A percentile compares a stretch with the other conserved stretches of the same genome.
These are phyloP conservation scores for Akanthomyces uredinophilus DNA, from an alignment of 2,329 filamentous ascomycete species.

Conservation along the genomic window DNA sequence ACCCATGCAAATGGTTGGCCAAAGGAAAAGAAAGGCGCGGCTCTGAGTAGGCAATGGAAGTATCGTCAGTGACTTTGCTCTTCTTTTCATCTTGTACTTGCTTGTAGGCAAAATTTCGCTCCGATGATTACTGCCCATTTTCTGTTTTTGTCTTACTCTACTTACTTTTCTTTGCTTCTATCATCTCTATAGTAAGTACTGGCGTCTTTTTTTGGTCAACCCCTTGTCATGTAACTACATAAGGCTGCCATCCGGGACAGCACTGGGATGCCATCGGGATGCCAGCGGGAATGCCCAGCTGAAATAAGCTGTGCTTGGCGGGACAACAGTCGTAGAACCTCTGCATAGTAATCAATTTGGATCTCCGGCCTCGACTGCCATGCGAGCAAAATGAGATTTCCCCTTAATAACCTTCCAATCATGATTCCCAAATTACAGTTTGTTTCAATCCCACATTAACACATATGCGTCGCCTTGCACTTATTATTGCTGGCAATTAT, in stretches of 20 bases:
- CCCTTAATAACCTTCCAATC: conserved; percentile 8
- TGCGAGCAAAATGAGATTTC: background rate
- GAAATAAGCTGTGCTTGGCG: background rate
- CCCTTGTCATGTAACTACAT: too few relatives aligned
- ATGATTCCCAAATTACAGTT: background rate
- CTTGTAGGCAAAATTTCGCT: too few relatives aligned
- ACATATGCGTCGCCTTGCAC: background rate
- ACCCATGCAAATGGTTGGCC: too few relatives aligned
- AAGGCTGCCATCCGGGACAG: conserved; percentile 5
- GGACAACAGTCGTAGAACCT: background rate
- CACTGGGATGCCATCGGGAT: background rate
- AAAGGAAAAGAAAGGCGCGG: too few relatives aligned
- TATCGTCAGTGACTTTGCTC: too few relatives aligned
- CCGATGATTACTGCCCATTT: too few relatives aligned
- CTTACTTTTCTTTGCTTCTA: too few relatives aligned
- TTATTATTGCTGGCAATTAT: background rate
- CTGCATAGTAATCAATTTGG: background rate
- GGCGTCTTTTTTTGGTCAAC: too few relatives aligned
- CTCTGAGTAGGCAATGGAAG: too few relatives aligned
- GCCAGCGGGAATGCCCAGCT: background rate
- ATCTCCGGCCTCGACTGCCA: background rate
- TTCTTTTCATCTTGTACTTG: too few relatives aligned
- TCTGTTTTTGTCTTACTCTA: too few relatives aligned
- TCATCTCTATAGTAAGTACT: too few relatives aligned
- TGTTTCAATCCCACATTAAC: background rate